Conservation (phyloP, 495 filamentous ascomycete genomes). For the Neurospora terricola region DNA sequence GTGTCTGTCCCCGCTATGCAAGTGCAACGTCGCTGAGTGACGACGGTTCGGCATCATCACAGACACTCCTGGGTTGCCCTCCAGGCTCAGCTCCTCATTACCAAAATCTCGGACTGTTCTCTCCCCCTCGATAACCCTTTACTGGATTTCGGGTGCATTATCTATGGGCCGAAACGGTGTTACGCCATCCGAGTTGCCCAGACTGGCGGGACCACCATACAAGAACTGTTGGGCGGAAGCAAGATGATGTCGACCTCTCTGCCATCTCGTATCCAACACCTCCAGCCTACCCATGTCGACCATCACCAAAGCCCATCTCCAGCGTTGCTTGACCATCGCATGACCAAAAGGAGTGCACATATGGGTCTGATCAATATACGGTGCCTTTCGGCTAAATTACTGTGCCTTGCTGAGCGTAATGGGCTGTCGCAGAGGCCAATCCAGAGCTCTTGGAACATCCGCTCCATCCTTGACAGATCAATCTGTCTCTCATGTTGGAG, state of each 20-base stretch:
- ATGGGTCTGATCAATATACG: slow-evolving; percentile 14
- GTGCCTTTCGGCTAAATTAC: slow-evolving; percentile 25
- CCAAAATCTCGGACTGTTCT: neutral
- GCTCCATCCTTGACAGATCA: neutral
- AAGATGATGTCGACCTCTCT: neutral
- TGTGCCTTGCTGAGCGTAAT: slow-evolving; percentile 14
- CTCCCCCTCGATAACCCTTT: neutral
- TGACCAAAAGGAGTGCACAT: neutral
- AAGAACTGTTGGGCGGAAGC: neutral
- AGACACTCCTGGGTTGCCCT: neutral
- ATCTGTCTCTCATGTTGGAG: neutral
- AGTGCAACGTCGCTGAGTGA: neutral
- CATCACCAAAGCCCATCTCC: neutral
- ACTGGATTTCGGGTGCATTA: neutral
- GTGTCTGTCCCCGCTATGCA: neutral
- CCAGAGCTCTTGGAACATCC: neutral
- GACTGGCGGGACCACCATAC: neutral
- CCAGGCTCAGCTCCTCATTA: neutral
- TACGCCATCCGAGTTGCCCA: neutral
- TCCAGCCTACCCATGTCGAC: neutral
- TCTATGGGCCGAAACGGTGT: neutral
- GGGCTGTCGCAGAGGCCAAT: slow-evolving; percentile 9
- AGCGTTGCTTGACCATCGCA: neutral
- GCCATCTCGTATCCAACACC: neutral
- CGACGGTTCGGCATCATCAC: neutral